Evolutionary conservation across 352 stramenopile genomes (phyloP).

Genomic region (Phytophthora capsici): DNA sequence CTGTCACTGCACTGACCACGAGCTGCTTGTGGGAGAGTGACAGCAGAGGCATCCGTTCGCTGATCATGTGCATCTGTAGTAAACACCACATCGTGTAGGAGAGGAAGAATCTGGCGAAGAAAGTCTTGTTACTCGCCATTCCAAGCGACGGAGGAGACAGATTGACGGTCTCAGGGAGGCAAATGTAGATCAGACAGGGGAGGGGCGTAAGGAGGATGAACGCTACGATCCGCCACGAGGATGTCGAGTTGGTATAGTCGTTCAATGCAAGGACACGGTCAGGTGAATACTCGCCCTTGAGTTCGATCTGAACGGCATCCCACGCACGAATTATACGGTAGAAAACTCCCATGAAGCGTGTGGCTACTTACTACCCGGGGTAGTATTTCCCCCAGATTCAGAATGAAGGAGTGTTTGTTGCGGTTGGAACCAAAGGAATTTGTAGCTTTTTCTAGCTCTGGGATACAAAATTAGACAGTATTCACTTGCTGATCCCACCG

Average conservation of each 20-base stretch:
- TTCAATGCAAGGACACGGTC: conserved; percentile 4
- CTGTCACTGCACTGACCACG: conserved; percentile 7
- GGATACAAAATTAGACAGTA: too few relatives aligned
- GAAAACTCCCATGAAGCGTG: too few relatives aligned
- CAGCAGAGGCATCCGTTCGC: conserved; percentile 13
- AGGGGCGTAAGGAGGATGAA: conserved; percentile 15
- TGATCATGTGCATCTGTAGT: conserved; percentile 23
- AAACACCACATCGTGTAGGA: conserved; percentile 29
- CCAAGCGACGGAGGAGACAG: conserved; percentile 5
- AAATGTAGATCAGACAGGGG: conserved; percentile 15
- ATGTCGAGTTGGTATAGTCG: conserved; percentile 3
- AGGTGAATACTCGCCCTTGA: conserved; percentile 8
- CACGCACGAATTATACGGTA: neutral
- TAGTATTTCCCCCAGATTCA: too few relatives aligned
- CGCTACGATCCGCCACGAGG: conserved; percentile 7
- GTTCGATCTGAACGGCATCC: conserved; percentile 10
- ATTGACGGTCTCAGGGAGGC: conserved; percentile 14
- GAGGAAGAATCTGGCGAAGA: conserved; percentile 29
- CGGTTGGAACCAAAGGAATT: too few relatives aligned
- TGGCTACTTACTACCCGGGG: too few relatives aligned
- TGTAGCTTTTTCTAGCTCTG: too few relatives aligned
- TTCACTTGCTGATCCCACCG: too few relatives aligned
- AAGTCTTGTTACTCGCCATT: conserved; percentile 22
- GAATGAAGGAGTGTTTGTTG: too few relatives aligned
- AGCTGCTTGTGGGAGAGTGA: conserved; percentile 17